Percentiles rank a stretch among this genome's conserved stretches.
Evolutionary conservation across 148 eudicot species (phyloP).

Genomic region (Camellia granthamiana): DNA sequence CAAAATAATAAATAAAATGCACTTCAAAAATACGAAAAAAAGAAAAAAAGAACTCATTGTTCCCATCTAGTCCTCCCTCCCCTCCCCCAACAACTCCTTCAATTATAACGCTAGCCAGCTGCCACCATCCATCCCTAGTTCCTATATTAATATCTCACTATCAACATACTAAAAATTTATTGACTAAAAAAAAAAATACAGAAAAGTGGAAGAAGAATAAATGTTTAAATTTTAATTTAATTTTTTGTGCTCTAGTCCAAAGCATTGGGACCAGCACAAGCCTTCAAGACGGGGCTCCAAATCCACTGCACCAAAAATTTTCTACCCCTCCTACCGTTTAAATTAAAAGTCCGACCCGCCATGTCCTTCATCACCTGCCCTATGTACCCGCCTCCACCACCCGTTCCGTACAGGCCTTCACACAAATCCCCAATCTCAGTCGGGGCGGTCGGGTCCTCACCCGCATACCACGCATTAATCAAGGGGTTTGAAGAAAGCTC

Average conservation of each 20-base stretch:
- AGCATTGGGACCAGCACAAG: conserved; percentile 96
- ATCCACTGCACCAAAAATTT: conserved; percentile 92
- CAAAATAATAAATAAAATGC: neutral
- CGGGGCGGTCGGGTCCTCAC: conserved; percentile 96
- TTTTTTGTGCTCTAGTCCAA: conserved; percentile 34
- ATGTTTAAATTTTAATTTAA: no score
- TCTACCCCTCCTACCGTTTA: conserved; percentile 67
- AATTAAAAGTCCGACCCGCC: conserved; percentile 61
- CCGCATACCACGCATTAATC: conserved; percentile 94
- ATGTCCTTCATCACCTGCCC: conserved; percentile 79
- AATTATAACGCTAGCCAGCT: neutral
- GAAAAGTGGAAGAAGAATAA: neutral
- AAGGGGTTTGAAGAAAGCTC: conserved; percentile 83
- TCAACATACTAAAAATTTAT: neutral
- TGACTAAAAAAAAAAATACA: neutral
- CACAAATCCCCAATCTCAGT: conserved; percentile 95
- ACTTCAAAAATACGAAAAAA: conserved; percentile 4
- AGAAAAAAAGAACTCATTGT: neutral
- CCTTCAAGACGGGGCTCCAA: conserved; percentile 81
- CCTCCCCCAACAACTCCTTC: neutral
- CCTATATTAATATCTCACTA: neutral
- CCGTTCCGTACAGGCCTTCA: conserved; percentile 86
- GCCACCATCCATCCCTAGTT: neutral
- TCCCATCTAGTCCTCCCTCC: neutral
- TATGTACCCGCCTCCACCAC: conserved; percentile 95